Conservation (phyloP, 257 asterid genomes). For the Lycium barbarum region DNA sequence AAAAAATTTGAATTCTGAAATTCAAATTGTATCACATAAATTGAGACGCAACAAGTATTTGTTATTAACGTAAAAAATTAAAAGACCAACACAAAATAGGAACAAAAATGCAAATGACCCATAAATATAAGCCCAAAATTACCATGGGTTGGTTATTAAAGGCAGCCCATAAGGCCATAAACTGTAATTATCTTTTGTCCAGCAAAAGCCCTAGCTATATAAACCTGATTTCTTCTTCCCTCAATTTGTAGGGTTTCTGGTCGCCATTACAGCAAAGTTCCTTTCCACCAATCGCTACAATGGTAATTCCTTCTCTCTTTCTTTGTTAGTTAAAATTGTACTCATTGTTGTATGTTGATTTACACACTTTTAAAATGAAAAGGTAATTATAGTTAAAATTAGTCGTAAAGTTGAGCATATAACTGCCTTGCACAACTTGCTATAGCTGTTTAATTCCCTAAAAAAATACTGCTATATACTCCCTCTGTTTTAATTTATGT, state of each 20-base stretch:
- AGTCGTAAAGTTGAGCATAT: background rate
- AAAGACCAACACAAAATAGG: too few species aligned
- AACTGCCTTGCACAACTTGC: too few species aligned
- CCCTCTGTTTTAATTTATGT: too few species aligned
- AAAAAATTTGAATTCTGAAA: too few species aligned
- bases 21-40: too few species aligned
- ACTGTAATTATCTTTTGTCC: background rate
- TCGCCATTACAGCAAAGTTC: background rate
- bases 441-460: too few species aligned
- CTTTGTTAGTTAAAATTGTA: background rate
- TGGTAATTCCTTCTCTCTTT: background rate
- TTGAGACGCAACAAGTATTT: too few species aligned
- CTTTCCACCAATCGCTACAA: background rate
- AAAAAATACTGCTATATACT: too few species aligned
- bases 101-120: background rate
- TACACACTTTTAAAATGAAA: background rate
- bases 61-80: too few species aligned
- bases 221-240: background rate
- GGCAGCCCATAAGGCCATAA: background rate
- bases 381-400: background rate
- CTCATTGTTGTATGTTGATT: background rate
- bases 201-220: slow-evolving; percentile 5
- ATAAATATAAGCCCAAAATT: background rate
- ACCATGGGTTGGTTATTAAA: background rate
- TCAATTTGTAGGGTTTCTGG: background rate